Evolutionary conservation across 257 asterid species (phyloP).

Genomic region (Penstemon eatonii): DNA sequence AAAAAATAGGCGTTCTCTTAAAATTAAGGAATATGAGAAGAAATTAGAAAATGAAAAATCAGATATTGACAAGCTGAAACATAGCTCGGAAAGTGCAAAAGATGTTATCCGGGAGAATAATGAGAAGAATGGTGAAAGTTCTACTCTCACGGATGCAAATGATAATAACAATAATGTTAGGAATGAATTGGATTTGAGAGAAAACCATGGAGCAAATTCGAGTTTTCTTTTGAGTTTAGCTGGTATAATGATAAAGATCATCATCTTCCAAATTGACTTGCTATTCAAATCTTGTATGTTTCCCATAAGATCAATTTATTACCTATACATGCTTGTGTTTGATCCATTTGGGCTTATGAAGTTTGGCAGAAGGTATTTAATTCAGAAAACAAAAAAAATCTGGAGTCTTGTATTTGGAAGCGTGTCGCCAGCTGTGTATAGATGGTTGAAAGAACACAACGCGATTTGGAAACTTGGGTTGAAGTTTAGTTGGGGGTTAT

Average conservation of each 20-base stretch:
- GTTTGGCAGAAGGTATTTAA: slow-evolving; percentile 36
- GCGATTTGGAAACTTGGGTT: slow-evolving; percentile 65
- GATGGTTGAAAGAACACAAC: slow-evolving; percentile 62
- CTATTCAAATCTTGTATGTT: slow-evolving; percentile 39
- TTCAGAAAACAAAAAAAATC: slow-evolving; percentile 31
- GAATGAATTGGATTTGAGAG: slow-evolving; percentile 41
- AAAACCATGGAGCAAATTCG: slow-evolving; percentile 37
- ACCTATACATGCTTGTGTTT: slow-evolving; percentile 53
- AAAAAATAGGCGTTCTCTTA: slow-evolving; percentile 29
- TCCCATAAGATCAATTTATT: slow-evolving; percentile 54
- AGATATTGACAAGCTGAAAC: slow-evolving; percentile 25
- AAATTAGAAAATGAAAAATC: slow-evolving; percentile 24
- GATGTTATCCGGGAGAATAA: slow-evolving; percentile 27
- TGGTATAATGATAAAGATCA: slow-evolving; percentile 51
- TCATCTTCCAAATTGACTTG: slow-evolving; percentile 54
- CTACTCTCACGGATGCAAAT: slow-evolving; percentile 36
- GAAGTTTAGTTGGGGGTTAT: slow-evolving; percentile 84
- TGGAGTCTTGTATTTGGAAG: slow-evolving; percentile 39
- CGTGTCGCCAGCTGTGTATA: slow-evolving; percentile 35
- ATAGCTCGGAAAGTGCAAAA: slow-evolving; percentile 28
- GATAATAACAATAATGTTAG: slow-evolving; percentile 14
- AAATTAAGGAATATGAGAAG: slow-evolving; percentile 32
- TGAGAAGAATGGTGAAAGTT: slow-evolving; percentile 32
- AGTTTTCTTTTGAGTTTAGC: slow-evolving; percentile 42
- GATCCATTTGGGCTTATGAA: slow-evolving; percentile 64